A percentile compares a stretch with the other conserved stretches of the same genome.
Evolutionary conservation across 2,329 filamentous ascomycete genomes (phyloP).

Genomic region (Furcasterigmium furcatum): DNA sequence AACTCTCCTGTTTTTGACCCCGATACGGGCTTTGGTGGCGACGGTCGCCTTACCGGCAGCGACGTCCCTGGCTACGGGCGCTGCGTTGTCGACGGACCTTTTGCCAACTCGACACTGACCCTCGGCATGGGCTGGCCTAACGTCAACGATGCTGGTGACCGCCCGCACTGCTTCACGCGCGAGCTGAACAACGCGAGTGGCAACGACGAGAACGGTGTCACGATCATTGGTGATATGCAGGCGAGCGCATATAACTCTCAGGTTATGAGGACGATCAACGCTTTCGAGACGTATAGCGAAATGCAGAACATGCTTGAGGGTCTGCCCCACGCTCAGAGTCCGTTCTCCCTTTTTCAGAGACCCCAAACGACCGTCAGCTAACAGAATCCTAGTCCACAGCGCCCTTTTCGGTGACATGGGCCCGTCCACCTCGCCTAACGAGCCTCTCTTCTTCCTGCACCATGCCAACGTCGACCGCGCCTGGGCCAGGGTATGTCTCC

Average conservation of each 20-base stretch:
- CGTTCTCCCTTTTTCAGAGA: neutral
- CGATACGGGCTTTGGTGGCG: conserved; percentile 25
- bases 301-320: conserved; percentile 13
- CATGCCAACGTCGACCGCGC: conserved; percentile 22
- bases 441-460: conserved; percentile 23
- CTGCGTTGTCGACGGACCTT: conserved; percentile 19
- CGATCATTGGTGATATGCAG: conserved; percentile 15
- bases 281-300: conserved; percentile 8
- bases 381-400: conserved; percentile 7
- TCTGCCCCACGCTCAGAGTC: conserved; percentile 13
- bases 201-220: conserved; percentile 9
- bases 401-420: conserved; percentile 20
- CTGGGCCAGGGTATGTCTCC: conserved; percentile 14
- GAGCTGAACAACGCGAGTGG: conserved; percentile 12
- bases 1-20: conserved; percentile 26
- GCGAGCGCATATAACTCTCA: conserved; percentile 7
- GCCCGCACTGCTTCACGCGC: conserved; percentile 14
- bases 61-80: conserved; percentile 6
- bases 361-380: neutral
- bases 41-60: conserved; percentile 16
- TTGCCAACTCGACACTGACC: conserved; percentile 13
- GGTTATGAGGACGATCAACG: conserved; percentile 12
- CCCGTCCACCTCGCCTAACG: conserved; percentile 19
- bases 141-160: conserved; percentile 9
- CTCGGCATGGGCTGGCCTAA: conserved; percentile 14